Evolutionary conservation across 1,284 basidiomycete species (phyloP), one percentile per base, ranked within the genome.

Genomic region (Cutaneotrichosporon daszewskae): DNA sequence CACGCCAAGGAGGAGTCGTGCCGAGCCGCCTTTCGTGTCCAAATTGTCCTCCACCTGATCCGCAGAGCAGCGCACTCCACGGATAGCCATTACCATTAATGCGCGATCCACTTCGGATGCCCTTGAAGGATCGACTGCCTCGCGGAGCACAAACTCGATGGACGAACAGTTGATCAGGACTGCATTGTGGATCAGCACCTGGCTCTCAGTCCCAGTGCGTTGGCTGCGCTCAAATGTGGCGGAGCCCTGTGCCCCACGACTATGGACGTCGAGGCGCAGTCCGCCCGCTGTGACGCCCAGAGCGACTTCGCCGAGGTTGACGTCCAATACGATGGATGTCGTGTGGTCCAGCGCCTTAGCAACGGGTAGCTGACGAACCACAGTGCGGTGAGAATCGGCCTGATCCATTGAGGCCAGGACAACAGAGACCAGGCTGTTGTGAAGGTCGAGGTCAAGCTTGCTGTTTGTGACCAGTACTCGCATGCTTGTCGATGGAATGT

Each of bases 341-440:
- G 36, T 42, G 23, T 34, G 33, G 20, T 53, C 39, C 17, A 43
- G 7, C 1, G 32, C 28, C 12, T 50, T 13, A n/a, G 47, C 45
- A 10, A 44, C 42, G 2, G 19, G 28, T 14, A 40, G 40, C 25
- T 48, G 33, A 9, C 32, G 25, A 23, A 45, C 33, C 31, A 37
- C 40, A 25, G 36, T 25, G 7, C 37, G 32, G 19, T 52, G 46
- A 3, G 39, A 33, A 12, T 48, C 43, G 29, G 43, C 20, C 32
- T 51, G 53, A 7, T 36, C 33, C 10, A 50, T 41, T 8, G 52
- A 13, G 29, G 46, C 40, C 18, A 45, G 25, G 10, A 45, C 23
- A 8, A 47, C 48, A 0, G 46, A 28, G 7, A 65, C 12, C 6
- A 64, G 39, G 38, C 62, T 61, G 50, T 64, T 56, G 4, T 52